Percentiles rank a stretch among this genome's conserved stretches.
phyloP scores from a whole-genome alignment of 148 eudicot genomes.

The Diospyros kaki region DNA sequence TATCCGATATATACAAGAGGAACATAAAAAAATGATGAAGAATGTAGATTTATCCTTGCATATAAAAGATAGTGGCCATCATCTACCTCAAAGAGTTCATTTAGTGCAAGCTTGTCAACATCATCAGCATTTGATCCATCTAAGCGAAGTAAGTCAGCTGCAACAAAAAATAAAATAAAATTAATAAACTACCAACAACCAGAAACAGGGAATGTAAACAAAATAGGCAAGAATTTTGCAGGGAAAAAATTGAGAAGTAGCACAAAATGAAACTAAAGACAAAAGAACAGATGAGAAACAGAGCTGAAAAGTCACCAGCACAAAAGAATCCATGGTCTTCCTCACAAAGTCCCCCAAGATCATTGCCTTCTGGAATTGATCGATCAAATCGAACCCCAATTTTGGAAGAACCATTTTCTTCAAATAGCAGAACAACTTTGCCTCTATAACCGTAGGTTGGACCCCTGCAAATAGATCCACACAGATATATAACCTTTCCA shows the following conservation, averaged over 20 bases:
- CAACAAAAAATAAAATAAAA: conserved; percentile 10
- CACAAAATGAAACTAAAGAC: neutral
- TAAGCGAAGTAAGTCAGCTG: conserved; percentile 72
- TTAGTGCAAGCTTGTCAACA: conserved; percentile 63
- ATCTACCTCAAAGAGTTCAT: conserved; percentile 85
- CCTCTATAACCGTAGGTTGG: conserved; percentile 75
- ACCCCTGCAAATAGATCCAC: conserved; percentile 48
- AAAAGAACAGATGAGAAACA: neutral
- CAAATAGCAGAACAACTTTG: conserved; percentile 78
- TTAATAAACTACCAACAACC: neutral
- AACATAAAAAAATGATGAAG: neutral
- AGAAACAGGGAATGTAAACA: neutral
- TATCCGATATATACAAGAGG: neutral
- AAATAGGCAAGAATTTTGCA: too few relatives aligned
- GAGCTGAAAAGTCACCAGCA: conserved; percentile 44
- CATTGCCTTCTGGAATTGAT: conserved; percentile 72
- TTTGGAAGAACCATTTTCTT: conserved; percentile 78
- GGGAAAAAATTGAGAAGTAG: too few relatives aligned
- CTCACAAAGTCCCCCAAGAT: conserved; percentile 91
- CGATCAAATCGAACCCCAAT: conserved; percentile 93
- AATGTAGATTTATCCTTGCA: neutral
- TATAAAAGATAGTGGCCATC: neutral
- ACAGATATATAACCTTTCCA: neutral
- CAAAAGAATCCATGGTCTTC: conserved; percentile 90
- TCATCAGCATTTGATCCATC: conserved; percentile 67